Evolutionary conservation across 2,329 filamentous ascomycete species (phyloP), one percentile per base, ranked within the genome.

Genomic region (Aspergillus eucalypticola): DNA sequence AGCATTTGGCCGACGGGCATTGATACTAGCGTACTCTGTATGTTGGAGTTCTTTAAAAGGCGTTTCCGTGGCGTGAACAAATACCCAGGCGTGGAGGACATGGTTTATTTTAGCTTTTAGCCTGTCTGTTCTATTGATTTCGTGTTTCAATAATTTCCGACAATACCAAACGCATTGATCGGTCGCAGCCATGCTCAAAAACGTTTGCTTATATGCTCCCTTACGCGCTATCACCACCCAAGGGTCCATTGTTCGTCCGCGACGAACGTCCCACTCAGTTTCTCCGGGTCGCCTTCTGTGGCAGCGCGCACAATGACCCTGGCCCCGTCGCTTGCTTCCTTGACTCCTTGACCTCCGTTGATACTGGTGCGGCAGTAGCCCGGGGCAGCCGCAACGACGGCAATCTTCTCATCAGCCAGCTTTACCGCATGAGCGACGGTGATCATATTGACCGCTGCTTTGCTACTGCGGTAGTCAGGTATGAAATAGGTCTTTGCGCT

Each of bases 1-100:
- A 79, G 77, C 77, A 79, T 61, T 63, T 79, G 64, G 76, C 76
- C 5, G 77, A 78, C 49, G 74, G 69, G 48, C 69, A 72, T 48
- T 75, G 59, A 69, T 41, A 61, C 58, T 35, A 13, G n/a, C 11
- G 21, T 13, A 21, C 38, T 54, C 11, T 59, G 10, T 46, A 35
- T 35, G 48, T 46, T 25, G 62, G 60, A 63, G 63, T 63, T 63
- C 17, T 19, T 42, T 44, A 54, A 21, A 21, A 54, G 60, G 61
- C 63, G 58, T 65, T 65, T 60, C 19, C 19, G 29, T 59, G 48
- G 4, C 21, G 57, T 59, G 41, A 58, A 49, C 59, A 58, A 64
- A 65, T 65, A 65, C 62, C 63, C 63, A 56, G 44, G 41, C 32
- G 56, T 60, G 50, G 56, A 46, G 52, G 46, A 54, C 39, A 58